Evolutionary conservation across 495 filamentous ascomycete species (phyloP).

Genomic region (Aspergillus sparsus): DNA sequence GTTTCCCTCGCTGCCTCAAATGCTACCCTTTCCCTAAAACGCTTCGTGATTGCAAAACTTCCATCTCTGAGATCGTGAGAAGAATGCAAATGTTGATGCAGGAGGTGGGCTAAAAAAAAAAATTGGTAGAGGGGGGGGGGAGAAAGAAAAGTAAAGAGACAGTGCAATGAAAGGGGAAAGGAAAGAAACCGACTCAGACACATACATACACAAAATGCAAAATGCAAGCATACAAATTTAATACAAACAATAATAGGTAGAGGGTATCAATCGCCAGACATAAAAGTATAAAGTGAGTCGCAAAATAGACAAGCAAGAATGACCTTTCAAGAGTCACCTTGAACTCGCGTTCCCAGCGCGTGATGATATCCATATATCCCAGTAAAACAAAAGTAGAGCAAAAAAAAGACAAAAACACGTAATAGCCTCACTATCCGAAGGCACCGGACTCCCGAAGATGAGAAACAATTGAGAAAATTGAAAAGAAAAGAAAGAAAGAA

Average conservation of each 20-base stretch:
- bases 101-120: no score
- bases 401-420: conserved; percentile 10
- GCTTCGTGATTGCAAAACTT: no score
- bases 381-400: conserved; percentile 14
- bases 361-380: conserved; percentile 17
- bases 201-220: conserved; percentile 20
- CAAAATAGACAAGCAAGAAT: conserved; percentile 21
- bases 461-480: conserved; percentile 8
- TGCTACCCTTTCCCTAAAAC: conserved; percentile 25
- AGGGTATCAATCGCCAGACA: conserved; percentile 32
- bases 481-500: conserved; percentile 3
- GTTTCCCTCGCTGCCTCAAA: conserved; percentile 22
- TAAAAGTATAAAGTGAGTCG: conserved; percentile 17
- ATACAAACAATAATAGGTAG: conserved; percentile 23
- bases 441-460: conserved; percentile 20
- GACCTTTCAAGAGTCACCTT: conserved; percentile 19
- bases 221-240: conserved; percentile 10
- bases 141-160: not conserved
- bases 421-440: conserved; percentile 17
- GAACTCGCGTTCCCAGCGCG: conserved; percentile 17
- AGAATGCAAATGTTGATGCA: no score
- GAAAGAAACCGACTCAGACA: conserved; percentile 13
- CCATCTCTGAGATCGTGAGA: no score
- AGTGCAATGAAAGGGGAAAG: conserved; percentile 14
- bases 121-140: no score